Percentiles rank a stretch among this genome's conserved stretches.
phyloP scores from a whole-genome alignment of 306 rosid genomes.

The Sicyos edulis region DNA sequence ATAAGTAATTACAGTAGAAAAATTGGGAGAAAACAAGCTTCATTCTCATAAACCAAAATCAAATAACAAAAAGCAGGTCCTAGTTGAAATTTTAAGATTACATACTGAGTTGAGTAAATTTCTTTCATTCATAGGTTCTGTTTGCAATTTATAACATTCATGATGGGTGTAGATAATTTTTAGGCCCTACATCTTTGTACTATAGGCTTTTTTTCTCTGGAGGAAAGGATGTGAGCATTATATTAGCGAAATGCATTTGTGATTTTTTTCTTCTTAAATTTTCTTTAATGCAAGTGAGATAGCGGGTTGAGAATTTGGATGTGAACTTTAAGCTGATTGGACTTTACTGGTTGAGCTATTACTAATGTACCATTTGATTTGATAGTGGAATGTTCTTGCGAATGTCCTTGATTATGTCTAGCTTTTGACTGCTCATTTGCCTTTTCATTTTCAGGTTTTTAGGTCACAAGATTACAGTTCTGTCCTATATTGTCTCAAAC shows the following conservation, averaged over 20 bases:
- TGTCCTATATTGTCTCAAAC: slow-evolving; percentile 62
- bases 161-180: background rate
- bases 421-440: slow-evolving; percentile 12
- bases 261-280: background rate
- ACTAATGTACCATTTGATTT: no score
- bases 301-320: no score
- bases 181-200: background rate
- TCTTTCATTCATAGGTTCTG: background rate
- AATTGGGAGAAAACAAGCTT: no score
- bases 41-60: no score
- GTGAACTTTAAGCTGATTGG: no score
- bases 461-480: slow-evolving; percentile 96
- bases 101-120: background rate
- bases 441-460: slow-evolving; percentile 47
- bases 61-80: no score
- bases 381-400: background rate
- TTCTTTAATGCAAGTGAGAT: background rate
- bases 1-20: no score
- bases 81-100: no score
- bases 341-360: no score
- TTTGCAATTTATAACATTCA: background rate
- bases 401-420: background rate
- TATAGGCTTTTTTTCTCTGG: background rate
- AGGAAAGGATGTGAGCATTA: background rate
- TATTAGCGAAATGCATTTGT: background rate